Percentiles rank a stretch among this genome's conserved stretches.
phyloP scores from a whole-genome alignment of 805 yeast species.

The Barnettozyma pratensis region DNA sequence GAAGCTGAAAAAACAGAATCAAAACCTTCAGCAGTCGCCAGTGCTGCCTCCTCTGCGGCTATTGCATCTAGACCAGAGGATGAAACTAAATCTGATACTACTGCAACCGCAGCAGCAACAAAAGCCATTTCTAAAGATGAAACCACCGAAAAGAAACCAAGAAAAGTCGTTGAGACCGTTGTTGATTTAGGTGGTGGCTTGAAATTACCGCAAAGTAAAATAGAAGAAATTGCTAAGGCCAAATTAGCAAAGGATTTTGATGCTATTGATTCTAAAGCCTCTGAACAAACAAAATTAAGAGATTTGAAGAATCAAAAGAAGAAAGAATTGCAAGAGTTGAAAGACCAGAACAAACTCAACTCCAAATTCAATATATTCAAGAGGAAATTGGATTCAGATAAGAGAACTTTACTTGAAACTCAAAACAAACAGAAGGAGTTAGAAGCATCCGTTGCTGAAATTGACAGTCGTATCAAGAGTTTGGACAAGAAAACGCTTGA shows the following conservation, averaged over 20 bases:
- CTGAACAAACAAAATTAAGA: slow-evolving; percentile 20
- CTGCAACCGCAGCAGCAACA: neutral
- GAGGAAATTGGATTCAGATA: slow-evolving; percentile 22
- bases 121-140: neutral
- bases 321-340: slow-evolving; percentile 21
- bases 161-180: slow-evolving; percentile 15
- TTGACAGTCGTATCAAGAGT: slow-evolving; percentile 18
- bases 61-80: neutral
- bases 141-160: slow-evolving; percentile 8
- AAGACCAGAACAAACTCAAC: slow-evolving; percentile 21
- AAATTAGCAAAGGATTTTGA: slow-evolving; percentile 18
- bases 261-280: slow-evolving; percentile 20
- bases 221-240: slow-evolving; percentile 23
- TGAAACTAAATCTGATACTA: neutral
- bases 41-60: neutral
- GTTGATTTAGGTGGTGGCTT: slow-evolving; percentile 27
- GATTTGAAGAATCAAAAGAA: slow-evolving; percentile 24
- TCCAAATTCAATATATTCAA: slow-evolving; percentile 24
- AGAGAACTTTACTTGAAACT: slow-evolving; percentile 12
- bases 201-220: slow-evolving; percentile 23
- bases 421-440: slow-evolving; percentile 17
- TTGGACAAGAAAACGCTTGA: slow-evolving; percentile 19
- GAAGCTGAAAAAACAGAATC: neutral
- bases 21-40: neutral
- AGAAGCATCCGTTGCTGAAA: slow-evolving; percentile 17